Conservation (phyloP, 2,329 filamentous ascomycete species). For the Penicillium sp. region DNA sequence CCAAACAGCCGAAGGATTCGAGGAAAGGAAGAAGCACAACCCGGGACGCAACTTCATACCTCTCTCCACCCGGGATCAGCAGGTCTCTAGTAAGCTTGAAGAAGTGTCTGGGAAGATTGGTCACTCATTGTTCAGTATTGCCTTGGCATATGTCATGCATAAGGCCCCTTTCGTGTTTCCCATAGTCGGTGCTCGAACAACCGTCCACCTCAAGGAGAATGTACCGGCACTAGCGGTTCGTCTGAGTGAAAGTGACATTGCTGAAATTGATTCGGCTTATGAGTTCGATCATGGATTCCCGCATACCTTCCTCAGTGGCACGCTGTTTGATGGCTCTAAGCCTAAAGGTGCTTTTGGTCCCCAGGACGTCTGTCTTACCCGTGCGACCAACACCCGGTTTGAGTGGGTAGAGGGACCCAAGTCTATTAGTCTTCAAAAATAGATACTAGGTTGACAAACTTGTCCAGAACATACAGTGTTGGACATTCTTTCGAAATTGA, state of each 20-base stretch:
- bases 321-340: not conserved
- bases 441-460: not conserved
- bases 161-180: constrained; percentile 57
- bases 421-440: not conserved
- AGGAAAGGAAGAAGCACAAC: constrained; percentile 32
- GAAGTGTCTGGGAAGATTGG: constrained; percentile 12
- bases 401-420: not conserved
- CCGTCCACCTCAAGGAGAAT: constrained; percentile 54
- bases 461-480: no score
- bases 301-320: constrained; percentile 21
- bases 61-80: constrained; percentile 9
- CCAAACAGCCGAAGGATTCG: not conserved
- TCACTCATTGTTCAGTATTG: constrained; percentile 24
- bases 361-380: not conserved
- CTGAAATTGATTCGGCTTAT: constrained; percentile 52
- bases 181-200: constrained; percentile 52
- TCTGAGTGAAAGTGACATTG: constrained; percentile 54
- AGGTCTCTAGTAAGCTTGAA: constrained; percentile 19
- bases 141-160: constrained; percentile 53
- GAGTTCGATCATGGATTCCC: constrained; percentile 60
- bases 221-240: constrained; percentile 53
- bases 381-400: not conserved
- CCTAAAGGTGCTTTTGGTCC: not conserved
- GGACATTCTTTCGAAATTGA: no score
- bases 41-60: constrained; percentile 21